Conservation (phyloP, 2,329 filamentous ascomycete genomes). For the Dothidotthia symphoricarpi region DNA sequence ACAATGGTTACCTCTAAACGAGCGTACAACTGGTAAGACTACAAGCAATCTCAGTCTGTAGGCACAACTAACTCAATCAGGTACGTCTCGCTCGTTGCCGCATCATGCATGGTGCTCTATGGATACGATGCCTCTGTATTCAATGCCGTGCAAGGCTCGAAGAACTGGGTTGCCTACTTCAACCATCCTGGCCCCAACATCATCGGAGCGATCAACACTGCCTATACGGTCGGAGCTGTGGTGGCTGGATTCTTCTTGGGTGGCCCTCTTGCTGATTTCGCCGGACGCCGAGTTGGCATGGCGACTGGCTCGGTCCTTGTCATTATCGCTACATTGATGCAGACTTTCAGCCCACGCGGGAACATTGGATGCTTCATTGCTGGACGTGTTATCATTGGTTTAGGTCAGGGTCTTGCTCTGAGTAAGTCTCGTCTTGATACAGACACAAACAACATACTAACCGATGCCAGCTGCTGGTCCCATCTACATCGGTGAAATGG, state of each 20-base stretch:
- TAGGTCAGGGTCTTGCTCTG: slow-evolving; percentile 67
- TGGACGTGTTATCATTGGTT: slow-evolving; percentile 66
- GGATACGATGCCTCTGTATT: slow-evolving; percentile 73
- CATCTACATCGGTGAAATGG: slow-evolving; percentile 69
- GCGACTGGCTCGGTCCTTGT: slow-evolving; percentile 62
- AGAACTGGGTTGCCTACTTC: slow-evolving; percentile 66
- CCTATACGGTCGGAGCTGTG: slow-evolving; percentile 69
- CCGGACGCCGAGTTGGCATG: slow-evolving; percentile 66
- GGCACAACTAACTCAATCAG: slow-evolving; percentile 36
- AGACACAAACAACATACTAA: slow-evolving; percentile 2
- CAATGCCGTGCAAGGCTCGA: slow-evolving; percentile 67
- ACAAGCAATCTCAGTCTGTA: not conserved
- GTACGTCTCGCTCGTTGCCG: slow-evolving; percentile 69
- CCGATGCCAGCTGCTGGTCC: slow-evolving; percentile 57
- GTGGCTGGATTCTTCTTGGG: slow-evolving; percentile 68
- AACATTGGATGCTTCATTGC: slow-evolving; percentile 66
- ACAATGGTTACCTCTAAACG: slow-evolving; percentile 40
- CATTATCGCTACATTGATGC: slow-evolving; percentile 67
- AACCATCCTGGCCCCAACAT: slow-evolving; percentile 48
- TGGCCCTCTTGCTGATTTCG: slow-evolving; percentile 61
- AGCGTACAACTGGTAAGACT: slow-evolving; percentile 49
- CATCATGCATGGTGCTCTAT: slow-evolving; percentile 72
- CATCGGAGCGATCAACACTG: slow-evolving; percentile 63
- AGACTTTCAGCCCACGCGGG: slow-evolving; percentile 59
- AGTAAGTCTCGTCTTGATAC: slow-evolving; percentile 42